Evolutionary conservation across 495 filamentous ascomycete species (phyloP).

Genomic region (Hyaloscypha variabilis): DNA sequence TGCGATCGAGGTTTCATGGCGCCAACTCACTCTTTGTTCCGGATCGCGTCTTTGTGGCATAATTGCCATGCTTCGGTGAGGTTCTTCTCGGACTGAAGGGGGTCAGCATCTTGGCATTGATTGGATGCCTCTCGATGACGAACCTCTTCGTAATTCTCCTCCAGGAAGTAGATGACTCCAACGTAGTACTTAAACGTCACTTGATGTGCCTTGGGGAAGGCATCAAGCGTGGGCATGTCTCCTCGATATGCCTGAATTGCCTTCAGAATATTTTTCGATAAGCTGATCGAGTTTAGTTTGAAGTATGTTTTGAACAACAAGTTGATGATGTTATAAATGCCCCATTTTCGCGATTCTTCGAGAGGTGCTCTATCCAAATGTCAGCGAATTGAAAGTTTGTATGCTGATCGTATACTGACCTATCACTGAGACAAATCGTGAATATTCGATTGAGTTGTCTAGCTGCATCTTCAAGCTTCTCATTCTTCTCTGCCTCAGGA

Average conservation of each 20-base stretch:
- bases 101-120: conserved; percentile 9
- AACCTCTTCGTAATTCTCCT: conserved; percentile 86
- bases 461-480: conserved; percentile 86
- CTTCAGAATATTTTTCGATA: conserved; percentile 88
- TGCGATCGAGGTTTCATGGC: background rate
- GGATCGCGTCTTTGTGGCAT: conserved; percentile 69
- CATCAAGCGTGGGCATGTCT: conserved; percentile 75
- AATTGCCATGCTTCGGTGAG: conserved; percentile 75
- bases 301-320: conserved; percentile 98
- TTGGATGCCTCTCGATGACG: conserved; percentile 12
- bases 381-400: conserved; percentile 6
- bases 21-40: conserved; percentile 74
- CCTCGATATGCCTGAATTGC: conserved; percentile 69
- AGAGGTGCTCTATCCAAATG: conserved; percentile 65
- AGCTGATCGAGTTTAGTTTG: conserved; percentile 83
- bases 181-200: conserved; percentile 98
- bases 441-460: conserved; percentile 88
- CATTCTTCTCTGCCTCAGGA: conserved; percentile 68
- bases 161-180: conserved; percentile 85
- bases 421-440: conserved; percentile 81
- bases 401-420: conserved; percentile 55
- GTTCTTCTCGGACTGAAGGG: conserved; percentile 72
- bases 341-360: conserved; percentile 95
- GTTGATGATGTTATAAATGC: conserved; percentile 88
- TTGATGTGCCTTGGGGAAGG: conserved; percentile 83